Evolutionary conservation across 2,329 filamentous ascomycete species (phyloP), one percentile per base, ranked within the genome.

Genomic region (Rhynchosporium agropyri): DNA sequence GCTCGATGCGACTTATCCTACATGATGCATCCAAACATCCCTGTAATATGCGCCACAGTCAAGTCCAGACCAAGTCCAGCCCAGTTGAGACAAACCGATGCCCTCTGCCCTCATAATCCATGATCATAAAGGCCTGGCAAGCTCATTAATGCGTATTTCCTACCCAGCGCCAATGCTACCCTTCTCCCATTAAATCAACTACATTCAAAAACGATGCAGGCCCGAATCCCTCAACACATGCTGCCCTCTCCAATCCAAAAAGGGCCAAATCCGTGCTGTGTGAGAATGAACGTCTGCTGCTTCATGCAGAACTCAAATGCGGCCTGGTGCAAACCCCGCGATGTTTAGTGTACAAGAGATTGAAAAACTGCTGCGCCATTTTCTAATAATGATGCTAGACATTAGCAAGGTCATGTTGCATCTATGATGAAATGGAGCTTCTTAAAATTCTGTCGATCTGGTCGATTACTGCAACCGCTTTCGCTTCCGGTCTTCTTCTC

Each of bases 401-500:
- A 36, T 46, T 7, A n/a, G 20, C 28, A 31, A 60, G 60, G 54
- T 26, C 57, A 57, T 62, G 26, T 60, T 40, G 62, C 55, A 51
- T 58, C 38, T 48, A 43, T 48, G 20, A 33, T 57, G 53, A 29
- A 20, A n/a, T 53, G 33, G 60, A 54, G 40, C 40, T 45, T 29
- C 48, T 56, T 56, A 20, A 45, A 38, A 33, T 33, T 42, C 15
- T 26, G 46, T n/a, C 15, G 28, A 43, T 51, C 20, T 57, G 29
- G 48, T 63, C 61, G 5, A 31, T 67, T 57, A 85, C 68, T 82
- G 79, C 68, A 87, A 76, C 60, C 86, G 80, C 74, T 88, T 88
- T 62, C 86, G 79, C 74, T 89, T 89, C 64, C 86, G 79, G 63
- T 88, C 85, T 55, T 76, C 75, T 60, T 80, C 79, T 29, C 80